Evolutionary conservation across 768 basidiomycete species (phyloP), one percentile per base, ranked within the genome.

Genomic region (Boletus rufocinnamomeus): DNA sequence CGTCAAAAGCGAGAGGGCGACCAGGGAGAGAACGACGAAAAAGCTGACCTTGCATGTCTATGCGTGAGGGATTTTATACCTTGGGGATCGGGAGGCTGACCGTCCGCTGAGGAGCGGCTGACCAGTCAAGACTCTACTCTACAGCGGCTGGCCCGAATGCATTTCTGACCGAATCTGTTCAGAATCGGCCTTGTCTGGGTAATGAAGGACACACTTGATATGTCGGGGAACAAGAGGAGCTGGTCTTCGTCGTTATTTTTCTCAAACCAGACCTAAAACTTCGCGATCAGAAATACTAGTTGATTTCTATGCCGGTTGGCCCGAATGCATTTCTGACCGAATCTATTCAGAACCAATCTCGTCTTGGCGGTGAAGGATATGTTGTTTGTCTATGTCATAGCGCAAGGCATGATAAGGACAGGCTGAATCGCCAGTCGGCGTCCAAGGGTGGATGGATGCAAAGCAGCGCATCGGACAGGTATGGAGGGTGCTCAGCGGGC

Each of bases 361-460:
- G 21, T 19, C n/a, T 52, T 4, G 4, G 19, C 19, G 7, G 17
- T 37, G 49, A 50, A n/a, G 10, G 32, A 23, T 3, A 27, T 16
- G 6, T 11, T 38, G 7, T 32, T n/a, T n/a, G 47, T 8, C 19
- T 4, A n/a, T 27, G n/a, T 21, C 7, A 13, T 32, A 21, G 28
- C 2, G 14, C n/a, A 32, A n/a, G 10, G 19, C 11, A 40, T 7
- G 32, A 13, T 68, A 11, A 59, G 61, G 11, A 60, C 25, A 11
- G 57, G 61, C 35, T 63, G 61, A 6, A 58, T 56, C 8, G 63
- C 64, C 14, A 62, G 46, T 17, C 60, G 66, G 38, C 56, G 61
- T 4, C 23, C 25, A 46, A 54, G 27, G 13, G 58, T 37, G 44
- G 28, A 5, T 47, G 59, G 4, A 27, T 16, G 6, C 3, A 25